phyloP scores from a whole-genome alignment of 2,329 filamentous ascomycete genomes.

The Sporothrix luriei region DNA sequence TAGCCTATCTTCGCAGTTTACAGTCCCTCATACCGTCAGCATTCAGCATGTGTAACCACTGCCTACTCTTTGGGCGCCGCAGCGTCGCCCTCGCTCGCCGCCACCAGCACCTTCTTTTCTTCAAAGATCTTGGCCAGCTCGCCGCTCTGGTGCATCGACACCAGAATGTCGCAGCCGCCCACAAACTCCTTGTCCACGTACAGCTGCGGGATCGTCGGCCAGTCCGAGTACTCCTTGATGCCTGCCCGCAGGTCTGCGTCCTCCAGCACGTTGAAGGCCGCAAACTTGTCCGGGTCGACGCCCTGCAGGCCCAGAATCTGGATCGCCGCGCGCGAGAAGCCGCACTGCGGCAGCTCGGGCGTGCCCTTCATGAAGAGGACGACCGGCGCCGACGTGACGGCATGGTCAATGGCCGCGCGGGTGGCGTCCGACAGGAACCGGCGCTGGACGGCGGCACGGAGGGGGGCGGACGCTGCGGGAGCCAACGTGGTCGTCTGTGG shows the following conservation, averaged over 20 bases:
- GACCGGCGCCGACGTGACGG: constrained; percentile 82
- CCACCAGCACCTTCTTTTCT: constrained; percentile 82
- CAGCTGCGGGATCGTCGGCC: constrained; percentile 97
- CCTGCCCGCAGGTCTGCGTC: constrained; percentile 83
- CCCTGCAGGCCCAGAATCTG: constrained; percentile 94
- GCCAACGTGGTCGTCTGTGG: background rate
- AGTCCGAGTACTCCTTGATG: constrained; percentile 99
- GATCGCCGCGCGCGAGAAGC: constrained; percentile 92
- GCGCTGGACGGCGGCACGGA: constrained; percentile 15
- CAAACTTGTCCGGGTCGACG: constrained; percentile 92
- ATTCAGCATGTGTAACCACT: background rate
- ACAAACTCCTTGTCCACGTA: constrained; percentile 96
- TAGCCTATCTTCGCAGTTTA: constrained; percentile 4
- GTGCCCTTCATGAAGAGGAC: constrained; percentile 96
- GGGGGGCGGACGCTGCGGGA: background rate
- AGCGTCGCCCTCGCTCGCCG: constrained; percentile 51
- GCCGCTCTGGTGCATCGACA: constrained; percentile 96
- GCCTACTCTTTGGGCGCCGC: constrained; percentile 42
- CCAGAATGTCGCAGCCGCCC: constrained; percentile 94
- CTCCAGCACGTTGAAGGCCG: constrained; percentile 97
- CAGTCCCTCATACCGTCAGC: background rate
- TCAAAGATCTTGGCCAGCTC: constrained; percentile 89
- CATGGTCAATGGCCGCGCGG: constrained; percentile 82
- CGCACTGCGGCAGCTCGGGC: constrained; percentile 76
- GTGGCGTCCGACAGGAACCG: constrained; percentile 70